Base-by-base conservation (phyloP, 352 stramenopile species). In the Thraustochytrium striatum region DNA sequence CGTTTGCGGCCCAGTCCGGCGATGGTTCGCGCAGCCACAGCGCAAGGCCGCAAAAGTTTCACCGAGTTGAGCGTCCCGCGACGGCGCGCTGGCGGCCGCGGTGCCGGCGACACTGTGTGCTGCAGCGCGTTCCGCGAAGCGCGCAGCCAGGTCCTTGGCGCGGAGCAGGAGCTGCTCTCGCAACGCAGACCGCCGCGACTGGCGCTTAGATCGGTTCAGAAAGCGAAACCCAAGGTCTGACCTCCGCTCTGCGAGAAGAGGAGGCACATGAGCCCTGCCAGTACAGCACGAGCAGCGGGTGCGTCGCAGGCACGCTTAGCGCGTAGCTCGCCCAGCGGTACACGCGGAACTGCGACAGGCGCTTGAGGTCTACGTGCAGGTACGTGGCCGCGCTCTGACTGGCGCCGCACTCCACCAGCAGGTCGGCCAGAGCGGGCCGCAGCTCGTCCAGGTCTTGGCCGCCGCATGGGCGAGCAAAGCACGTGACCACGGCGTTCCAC, bases 301-400 rank as follows among this genome's bases (percentile, higher is more conserved):
- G 65, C 19, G 58, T 43, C 16, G 52, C 43, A 25, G 30, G 19
- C 28, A 75, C 19, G 1, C 35, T 38, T 0, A 75, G 39, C 19
- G 65, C 65, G 2, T 75, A 75, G 36, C 68, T 75, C 0, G 39
- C 65, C 44, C 44, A 75, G 13, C 65, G 65, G 13, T 75, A 75
- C 41, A 75, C 68, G 16, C 65, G 44, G 21, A 47, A 75, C 35
- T 58, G 65, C 21, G 65, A 75, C n/a, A 75, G 52, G 33, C 50
- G 58, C 11, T 72, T 72, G 16, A 75, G 36, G 39, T 75, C 65
- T 7, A 61, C 44, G 32, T 75, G 65, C 43, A 3, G 30, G 25
- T 52, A n/a, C 41, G 59, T 53, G 41, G 21, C 21, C 33, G 11
- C 5, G 41, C n/a, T 43, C 16, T 7, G 5, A 16, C 30, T 52